These are phyloP conservation scores for Simmondsia chinensis DNA, from an alignment of 148 eudicot species.

Conservation along the genomic window DNA sequence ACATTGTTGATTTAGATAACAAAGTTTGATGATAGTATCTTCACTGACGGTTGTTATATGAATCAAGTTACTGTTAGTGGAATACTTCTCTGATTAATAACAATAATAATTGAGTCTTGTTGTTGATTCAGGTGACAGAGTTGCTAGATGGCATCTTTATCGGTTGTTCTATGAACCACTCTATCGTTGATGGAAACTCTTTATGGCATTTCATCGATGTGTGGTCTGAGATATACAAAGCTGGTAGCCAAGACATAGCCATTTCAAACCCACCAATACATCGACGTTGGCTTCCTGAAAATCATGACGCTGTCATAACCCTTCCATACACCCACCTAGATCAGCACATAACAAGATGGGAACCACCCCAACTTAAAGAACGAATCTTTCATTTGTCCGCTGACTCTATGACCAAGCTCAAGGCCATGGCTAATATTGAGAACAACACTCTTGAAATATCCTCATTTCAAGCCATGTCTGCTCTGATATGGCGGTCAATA, in stretches of 20 bases:
- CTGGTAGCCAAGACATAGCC: background rate
- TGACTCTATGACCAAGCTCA: conserved; percentile 7
- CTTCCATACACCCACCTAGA: conserved; percentile 11
- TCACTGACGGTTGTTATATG: too few species aligned
- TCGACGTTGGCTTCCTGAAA: conserved; percentile 7
- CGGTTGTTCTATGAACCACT: conserved; percentile 17
- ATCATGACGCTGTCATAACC: background rate
- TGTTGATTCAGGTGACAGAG: conserved; percentile 24
- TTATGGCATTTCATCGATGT: conserved; percentile 23
- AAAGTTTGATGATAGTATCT: too few species aligned
- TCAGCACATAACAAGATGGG: conserved; percentile 3
- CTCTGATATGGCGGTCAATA: conserved; percentile 15
- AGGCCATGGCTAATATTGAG: conserved; percentile 9
- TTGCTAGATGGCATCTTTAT: conserved; percentile 17
- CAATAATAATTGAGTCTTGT: conserved; percentile 6
- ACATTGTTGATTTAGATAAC: too few species aligned
- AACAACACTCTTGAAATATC: background rate
- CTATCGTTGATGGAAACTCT: conserved; percentile 18
- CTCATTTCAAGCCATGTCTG: conserved; percentile 8
- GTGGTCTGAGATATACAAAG: conserved; percentile 14
- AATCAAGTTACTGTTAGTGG: too few species aligned
- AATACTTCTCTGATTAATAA: too few species aligned
- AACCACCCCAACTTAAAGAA: background rate
- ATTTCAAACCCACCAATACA: conserved; percentile 4
- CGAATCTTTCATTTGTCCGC: conserved; percentile 16